Conservation (phyloP, 768 basidiomycete genomes). For the Lentinula edodes region DNA sequence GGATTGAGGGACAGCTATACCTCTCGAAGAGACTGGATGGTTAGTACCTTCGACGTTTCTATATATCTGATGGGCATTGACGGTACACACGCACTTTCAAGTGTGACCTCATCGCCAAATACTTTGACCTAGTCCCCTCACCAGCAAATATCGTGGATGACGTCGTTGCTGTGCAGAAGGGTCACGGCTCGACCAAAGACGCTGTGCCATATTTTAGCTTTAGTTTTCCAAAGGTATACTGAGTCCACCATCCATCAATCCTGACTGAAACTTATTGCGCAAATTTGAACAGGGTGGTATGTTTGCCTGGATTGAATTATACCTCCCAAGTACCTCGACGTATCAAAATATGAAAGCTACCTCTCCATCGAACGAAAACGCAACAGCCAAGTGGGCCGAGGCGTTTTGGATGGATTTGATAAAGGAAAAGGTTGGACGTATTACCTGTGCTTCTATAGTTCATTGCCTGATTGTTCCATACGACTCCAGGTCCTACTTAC, state of each 20-base stretch:
- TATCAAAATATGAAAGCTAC: constrained; percentile 18
- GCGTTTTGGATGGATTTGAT: constrained; percentile 10
- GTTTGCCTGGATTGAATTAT: constrained; percentile 50
- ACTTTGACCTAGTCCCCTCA: constrained; percentile 7
- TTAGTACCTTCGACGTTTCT: neutral
- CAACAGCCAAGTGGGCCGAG: constrained; percentile 3
- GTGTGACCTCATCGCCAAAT: constrained; percentile 8
- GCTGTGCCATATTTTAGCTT: constrained; percentile 6
- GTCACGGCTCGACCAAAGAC: neutral
- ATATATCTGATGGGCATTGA: neutral
- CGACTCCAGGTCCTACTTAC: constrained; percentile 6
- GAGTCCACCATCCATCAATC: neutral
- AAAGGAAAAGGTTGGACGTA: constrained; percentile 1
- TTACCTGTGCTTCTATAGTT: neutral
- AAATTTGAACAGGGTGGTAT: constrained; percentile 35
- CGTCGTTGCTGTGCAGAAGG: neutral
- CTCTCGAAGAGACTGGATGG: constrained; percentile 9
- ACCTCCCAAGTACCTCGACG: constrained; percentile 37
- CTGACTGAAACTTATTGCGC: no score
- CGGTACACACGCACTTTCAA: neutral
- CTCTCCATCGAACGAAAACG: neutral
- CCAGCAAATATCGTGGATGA: neutral
- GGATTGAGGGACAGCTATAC: constrained; percentile 6
- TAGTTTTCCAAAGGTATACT: constrained; percentile 1
- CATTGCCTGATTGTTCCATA: neutral